phyloP scores from a whole-genome alignment of 495 filamentous ascomycete species.

The Evernia prunastri region DNA sequence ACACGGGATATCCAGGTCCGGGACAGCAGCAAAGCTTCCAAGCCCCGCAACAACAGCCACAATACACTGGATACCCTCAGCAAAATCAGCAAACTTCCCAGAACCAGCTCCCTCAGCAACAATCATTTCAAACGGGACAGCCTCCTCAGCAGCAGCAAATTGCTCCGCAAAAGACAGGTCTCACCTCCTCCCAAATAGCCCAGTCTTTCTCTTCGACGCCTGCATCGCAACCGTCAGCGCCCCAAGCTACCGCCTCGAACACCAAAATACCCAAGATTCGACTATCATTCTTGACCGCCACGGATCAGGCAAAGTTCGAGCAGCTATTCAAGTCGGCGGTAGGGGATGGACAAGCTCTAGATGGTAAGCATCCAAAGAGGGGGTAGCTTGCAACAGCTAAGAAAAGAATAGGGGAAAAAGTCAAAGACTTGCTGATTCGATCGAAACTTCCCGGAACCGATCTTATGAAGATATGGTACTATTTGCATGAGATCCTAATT shows the following conservation, averaged over 20 bases:
- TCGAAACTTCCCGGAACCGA: slow-evolving; percentile 79
- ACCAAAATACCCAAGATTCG: slow-evolving; percentile 90
- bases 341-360: slow-evolving; percentile 77
- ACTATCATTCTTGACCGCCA: slow-evolving; percentile 89
- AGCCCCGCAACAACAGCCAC: slow-evolving; percentile 57
- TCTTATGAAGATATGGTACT: slow-evolving; percentile 79
- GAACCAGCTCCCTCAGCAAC: slow-evolving; percentile 29
- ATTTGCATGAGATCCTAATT: background rate
- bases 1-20: slow-evolving; percentile 46
- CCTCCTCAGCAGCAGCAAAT: slow-evolving; percentile 45
- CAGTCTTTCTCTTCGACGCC: slow-evolving; percentile 67
- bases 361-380: slow-evolving; percentile 44
- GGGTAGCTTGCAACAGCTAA: slow-evolving; percentile 22
- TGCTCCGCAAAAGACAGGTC: slow-evolving; percentile 54
- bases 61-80: slow-evolving; percentile 51
- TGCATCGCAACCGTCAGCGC: slow-evolving; percentile 44
- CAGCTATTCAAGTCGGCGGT: slow-evolving; percentile 95
- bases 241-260: slow-evolving; percentile 39
- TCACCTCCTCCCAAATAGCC: slow-evolving; percentile 76
- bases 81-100: slow-evolving; percentile 34
- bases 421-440: slow-evolving; percentile 76
- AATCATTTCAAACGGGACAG: slow-evolving; percentile 38
- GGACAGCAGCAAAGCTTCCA: slow-evolving; percentile 53
- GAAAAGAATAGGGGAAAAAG: slow-evolving; percentile 61
- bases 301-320: slow-evolving; percentile 97